Evolutionary conservation across 768 basidiomycete species (phyloP), one percentile per base, ranked within the genome.

Genomic region (Mrakia blollopis): DNA sequence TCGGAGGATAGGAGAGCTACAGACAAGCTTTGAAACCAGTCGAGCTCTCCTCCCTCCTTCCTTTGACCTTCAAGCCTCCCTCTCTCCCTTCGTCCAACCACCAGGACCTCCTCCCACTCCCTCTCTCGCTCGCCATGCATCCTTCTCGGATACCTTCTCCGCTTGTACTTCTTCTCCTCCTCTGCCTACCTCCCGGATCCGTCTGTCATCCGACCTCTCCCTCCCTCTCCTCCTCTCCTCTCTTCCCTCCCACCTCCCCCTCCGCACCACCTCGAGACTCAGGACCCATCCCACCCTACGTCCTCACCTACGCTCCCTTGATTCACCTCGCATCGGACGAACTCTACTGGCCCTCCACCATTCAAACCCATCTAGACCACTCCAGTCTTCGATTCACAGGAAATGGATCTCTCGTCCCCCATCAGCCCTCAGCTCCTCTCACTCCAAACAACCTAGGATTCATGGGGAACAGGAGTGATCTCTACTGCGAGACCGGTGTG

Each of bases 281-380:
- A 23, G 77, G 77, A 5, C 77, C 72, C 0, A 78, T 78, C 50
- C 77, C 77, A 6, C 72, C 72, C 2, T 78, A 78, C 72, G 77
- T 78, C 3, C 72, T 78, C 9, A 25, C 23, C 16, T 60, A 78
- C n/a, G 77, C 77, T 25, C 77, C 77, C 10, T 37, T 78, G 13
- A 78, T 78, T 60, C 77, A 78, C 35, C 73, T 78, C 65, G 67
- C 63, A 23, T 13, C 21, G 30, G 72, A 73, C 44, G 77, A 78
- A 63, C 37, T 61, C n/a, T 78, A 78, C 72, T 74, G 72, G 72
- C 77, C 77, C 10, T 78, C 77, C 9, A 60, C 63, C 37, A 39
- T 78, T 61, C 37, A 35, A 35, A 62, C 67, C n/a, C 77, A 78
- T 30, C 73, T 78, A 11, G 23, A 50, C 11, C 50, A 78, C 35